A percentile compares a stretch with the other conserved stretches of the same genome.
Evolutionary conservation across 192 early-diverging fungal species (phyloP).

Genomic region (Coemansia sp.): DNA sequence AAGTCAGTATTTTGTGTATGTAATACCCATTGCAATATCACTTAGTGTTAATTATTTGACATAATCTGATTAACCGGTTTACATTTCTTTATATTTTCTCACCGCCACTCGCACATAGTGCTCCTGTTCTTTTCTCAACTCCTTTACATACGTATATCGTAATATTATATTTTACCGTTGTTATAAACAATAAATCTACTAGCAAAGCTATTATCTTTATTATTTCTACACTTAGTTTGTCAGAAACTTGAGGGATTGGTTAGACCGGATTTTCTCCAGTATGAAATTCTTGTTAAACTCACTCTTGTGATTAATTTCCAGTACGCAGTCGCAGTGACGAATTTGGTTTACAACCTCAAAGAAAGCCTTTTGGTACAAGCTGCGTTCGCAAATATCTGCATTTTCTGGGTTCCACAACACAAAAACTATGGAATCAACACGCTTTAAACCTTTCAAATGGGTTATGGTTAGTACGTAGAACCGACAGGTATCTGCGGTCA

Average conservation of each 20-base stretch:
- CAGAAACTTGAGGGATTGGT: not conserved
- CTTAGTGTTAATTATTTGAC: too few species aligned
- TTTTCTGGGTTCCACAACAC: constrained; percentile 22
- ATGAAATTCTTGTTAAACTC: constrained; percentile 14
- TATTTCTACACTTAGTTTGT: not conserved
- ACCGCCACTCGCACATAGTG: too few species aligned
- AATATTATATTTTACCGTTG: too few species aligned
- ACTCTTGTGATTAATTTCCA: constrained; percentile 24
- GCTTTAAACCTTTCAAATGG: not conserved
- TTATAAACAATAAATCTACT: too few species aligned
- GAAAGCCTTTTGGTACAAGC: constrained; percentile 13
- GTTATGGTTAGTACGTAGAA: not conserved
- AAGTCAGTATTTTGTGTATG: too few species aligned
- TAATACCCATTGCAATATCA: too few species aligned
- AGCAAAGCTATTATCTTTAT: not conserved
- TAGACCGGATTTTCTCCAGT: not conserved
- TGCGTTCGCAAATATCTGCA: constrained; percentile 7
- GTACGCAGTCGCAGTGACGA: constrained; percentile 13
- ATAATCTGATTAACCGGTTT: too few species aligned
- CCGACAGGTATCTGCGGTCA: not conserved
- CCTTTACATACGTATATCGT: too few species aligned
- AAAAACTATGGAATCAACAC: not conserved
- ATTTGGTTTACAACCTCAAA: constrained; percentile 14
- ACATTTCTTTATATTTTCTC: too few species aligned
- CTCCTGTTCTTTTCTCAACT: too few species aligned